Conservation (phyloP, 1,284 basidiomycete genomes). For the Irpex sp. region DNA sequence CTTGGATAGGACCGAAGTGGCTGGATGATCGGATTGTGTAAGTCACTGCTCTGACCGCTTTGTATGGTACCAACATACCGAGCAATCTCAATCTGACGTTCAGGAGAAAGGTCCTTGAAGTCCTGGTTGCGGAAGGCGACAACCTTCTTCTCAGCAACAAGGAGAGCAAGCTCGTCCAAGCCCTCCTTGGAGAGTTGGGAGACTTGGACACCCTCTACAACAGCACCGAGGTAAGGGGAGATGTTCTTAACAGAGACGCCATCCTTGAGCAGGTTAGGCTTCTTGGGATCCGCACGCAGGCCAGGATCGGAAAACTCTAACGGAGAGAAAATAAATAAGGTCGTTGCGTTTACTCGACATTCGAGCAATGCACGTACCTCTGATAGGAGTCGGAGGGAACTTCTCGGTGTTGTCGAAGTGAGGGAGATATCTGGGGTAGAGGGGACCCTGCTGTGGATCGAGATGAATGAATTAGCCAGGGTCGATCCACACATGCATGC, state of each 20-base stretch:
- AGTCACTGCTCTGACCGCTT: background rate
- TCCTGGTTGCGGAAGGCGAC: conserved; percentile 55
- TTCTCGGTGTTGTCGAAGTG: conserved; percentile 32
- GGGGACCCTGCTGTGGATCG: conserved; percentile 29
- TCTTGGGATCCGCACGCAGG: conserved; percentile 42
- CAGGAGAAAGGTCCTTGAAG: conserved; percentile 50
- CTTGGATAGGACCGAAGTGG: conserved; percentile 57
- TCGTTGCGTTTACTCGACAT: background rate
- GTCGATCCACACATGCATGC: background rate
- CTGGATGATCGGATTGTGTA: conserved; percentile 15
- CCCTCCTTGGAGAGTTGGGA: conserved; percentile 50
- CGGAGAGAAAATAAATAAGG: background rate
- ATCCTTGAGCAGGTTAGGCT: conserved; percentile 44
- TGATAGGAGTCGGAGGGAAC: conserved; percentile 16
- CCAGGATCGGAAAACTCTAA: conserved; percentile 42
- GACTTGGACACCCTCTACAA: conserved; percentile 56
- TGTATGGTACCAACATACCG: conserved; percentile 4
- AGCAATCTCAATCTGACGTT: conserved; percentile 47
- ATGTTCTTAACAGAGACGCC: conserved; percentile 39
- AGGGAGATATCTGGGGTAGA: conserved; percentile 45
- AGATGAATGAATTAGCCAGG: background rate
- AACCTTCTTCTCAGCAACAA: conserved; percentile 56
- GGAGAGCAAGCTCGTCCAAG: conserved; percentile 59
- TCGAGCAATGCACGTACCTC: conserved; percentile 6
- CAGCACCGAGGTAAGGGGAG: conserved; percentile 57